phyloP scores from a whole-genome alignment of 176 grass and related monocot species.

The Urochloa ruziziensis region DNA sequence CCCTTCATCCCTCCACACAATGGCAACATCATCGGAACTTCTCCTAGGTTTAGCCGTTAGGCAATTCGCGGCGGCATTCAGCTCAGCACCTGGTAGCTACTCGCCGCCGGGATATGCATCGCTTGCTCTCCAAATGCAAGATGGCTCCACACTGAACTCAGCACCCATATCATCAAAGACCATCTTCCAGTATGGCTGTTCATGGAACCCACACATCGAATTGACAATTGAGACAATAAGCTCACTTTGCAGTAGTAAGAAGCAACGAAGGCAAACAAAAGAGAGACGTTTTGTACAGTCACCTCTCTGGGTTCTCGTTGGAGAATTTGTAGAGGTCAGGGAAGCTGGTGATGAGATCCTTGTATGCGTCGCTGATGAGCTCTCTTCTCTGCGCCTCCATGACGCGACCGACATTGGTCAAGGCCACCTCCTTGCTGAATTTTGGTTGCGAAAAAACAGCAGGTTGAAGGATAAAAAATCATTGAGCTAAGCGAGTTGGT shows the following conservation, averaged over 20 bases:
- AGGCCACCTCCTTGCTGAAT: slow-evolving; percentile 41
- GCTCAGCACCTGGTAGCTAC: slow-evolving; percentile 33
- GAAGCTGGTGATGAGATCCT: slow-evolving; percentile 79
- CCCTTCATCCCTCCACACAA: slow-evolving; percentile 88
- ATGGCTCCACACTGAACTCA: background rate
- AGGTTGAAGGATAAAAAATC: background rate
- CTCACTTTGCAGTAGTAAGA: slow-evolving; percentile 7
- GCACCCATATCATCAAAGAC: too few relatives aligned
- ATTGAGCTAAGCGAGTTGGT: background rate
- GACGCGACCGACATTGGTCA: slow-evolving; percentile 77
- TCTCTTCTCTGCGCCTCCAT: slow-evolving; percentile 64
- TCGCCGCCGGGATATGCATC: slow-evolving; percentile 60
- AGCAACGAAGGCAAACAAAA: background rate
- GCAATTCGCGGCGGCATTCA: too few relatives aligned
- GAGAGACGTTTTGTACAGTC: slow-evolving; percentile 20
- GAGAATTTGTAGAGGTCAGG: slow-evolving; percentile 68
- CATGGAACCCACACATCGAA: background rate
- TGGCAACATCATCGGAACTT: slow-evolving; percentile 26
- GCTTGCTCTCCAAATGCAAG: slow-evolving; percentile 34
- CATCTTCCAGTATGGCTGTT: too few relatives aligned
- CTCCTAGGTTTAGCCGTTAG: slow-evolving; percentile 34
- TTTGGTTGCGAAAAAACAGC: background rate
- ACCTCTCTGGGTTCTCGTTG: slow-evolving; percentile 78
- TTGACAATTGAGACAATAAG: background rate
- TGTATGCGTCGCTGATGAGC: slow-evolving; percentile 61